Conservation (phyloP, 495 filamentous ascomycete genomes). For the Parathielavia appendiculata region DNA sequence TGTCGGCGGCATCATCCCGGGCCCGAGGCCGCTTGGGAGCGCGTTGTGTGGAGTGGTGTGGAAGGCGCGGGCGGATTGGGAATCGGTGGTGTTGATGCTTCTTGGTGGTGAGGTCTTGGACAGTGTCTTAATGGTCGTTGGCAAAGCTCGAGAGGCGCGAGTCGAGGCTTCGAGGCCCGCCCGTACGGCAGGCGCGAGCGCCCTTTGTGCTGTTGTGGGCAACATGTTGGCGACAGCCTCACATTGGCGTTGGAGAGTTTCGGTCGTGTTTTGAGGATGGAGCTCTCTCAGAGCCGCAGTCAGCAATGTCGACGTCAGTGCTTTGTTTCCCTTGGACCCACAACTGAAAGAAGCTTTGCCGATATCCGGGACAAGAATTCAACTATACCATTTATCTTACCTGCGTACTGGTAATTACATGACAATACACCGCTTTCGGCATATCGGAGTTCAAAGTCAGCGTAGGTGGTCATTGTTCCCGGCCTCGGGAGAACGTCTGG, state of each 20-base stretch:
- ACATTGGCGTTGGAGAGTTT: neutral
- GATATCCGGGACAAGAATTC: too few relatives aligned
- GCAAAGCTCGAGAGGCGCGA: conserved; percentile 18
- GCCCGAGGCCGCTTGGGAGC: conserved; percentile 23
- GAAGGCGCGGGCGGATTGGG: conserved; percentile 18
- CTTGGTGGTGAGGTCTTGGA: neutral
- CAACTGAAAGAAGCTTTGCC: too few relatives aligned
- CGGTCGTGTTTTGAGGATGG: neutral
- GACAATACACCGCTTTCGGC: too few relatives aligned
- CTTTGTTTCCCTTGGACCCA: too few relatives aligned
- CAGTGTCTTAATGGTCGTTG: conserved; percentile 15
- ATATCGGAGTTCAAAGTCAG: too few relatives aligned
- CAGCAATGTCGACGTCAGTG: too few relatives aligned
- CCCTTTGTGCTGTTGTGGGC: conserved; percentile 32
- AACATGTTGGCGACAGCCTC: conserved; percentile 26
- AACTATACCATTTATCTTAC: too few relatives aligned
- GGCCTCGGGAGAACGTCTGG: too few relatives aligned
- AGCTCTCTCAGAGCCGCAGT: too few relatives aligned
- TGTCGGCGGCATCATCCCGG: conserved; percentile 40
- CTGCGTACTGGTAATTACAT: too few relatives aligned
- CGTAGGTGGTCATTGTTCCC: too few relatives aligned
- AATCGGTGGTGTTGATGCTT: neutral
- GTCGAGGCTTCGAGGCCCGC: conserved; percentile 15
- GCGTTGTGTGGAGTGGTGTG: conserved; percentile 27
- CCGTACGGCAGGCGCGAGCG: conserved; percentile 29